Evolutionary conservation across 1,284 basidiomycete genomes (phyloP).

Genomic region (Fomitiporia mediterranea): DNA sequence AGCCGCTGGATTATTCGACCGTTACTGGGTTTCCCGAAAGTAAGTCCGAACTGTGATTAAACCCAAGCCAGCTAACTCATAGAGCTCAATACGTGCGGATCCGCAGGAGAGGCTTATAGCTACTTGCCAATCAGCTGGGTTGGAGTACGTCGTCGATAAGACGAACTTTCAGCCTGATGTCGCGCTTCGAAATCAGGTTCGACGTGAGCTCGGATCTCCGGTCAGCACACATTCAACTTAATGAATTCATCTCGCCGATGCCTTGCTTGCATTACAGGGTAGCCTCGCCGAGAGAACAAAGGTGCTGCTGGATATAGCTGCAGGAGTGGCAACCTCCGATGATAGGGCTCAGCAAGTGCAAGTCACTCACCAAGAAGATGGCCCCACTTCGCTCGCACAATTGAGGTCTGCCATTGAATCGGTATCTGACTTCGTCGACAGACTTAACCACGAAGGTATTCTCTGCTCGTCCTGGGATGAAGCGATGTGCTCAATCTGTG

Average conservation of each 20-base stretch:
- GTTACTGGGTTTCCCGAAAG: slow-evolving; percentile 62
- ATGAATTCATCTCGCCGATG: background rate
- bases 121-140: slow-evolving; percentile 57
- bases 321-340: background rate
- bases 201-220: slow-evolving; percentile 35
- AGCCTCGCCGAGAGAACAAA: background rate
- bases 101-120: slow-evolving; percentile 65
- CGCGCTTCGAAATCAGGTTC: slow-evolving; percentile 66
- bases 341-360: background rate
- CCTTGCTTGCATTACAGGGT: background rate
- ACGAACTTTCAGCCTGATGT: slow-evolving; percentile 70
- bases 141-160: slow-evolving; percentile 59
- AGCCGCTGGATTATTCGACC: slow-evolving; percentile 64
- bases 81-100: slow-evolving; percentile 2
- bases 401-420: slow-evolving; percentile 6
- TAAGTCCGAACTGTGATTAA: slow-evolving; percentile 27
- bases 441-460: slow-evolving; percentile 8
- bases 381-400: background rate
- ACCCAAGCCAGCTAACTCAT: slow-evolving; percentile 2
- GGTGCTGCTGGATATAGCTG: slow-evolving; percentile 9
- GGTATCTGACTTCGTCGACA: slow-evolving; percentile 5
- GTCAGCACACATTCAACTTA: background rate
- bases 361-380: background rate
- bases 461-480: slow-evolving; percentile 18
- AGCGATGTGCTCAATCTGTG: slow-evolving; percentile 22